These are phyloP conservation scores for Lentinula guzmanii DNA, from an alignment of 768 basidiomycete genomes.

Conservation along the genomic window DNA sequence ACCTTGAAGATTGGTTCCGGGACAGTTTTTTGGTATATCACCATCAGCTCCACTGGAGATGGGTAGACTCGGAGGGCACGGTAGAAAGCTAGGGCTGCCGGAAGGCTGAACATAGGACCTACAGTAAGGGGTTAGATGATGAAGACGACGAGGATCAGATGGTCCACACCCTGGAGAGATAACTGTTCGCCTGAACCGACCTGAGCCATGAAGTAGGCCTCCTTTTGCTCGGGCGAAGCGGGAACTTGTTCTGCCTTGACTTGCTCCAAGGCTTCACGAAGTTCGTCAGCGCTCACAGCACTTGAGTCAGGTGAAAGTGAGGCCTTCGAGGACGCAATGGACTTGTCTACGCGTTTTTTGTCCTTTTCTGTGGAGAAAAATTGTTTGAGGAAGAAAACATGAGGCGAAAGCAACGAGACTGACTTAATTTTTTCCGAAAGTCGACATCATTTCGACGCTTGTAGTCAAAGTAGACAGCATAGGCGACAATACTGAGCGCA, in stretches of 20 bases:
- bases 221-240: constrained; percentile 65
- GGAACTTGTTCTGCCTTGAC: constrained; percentile 69
- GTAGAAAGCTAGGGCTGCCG: constrained; percentile 88
- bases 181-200: constrained; percentile 86
- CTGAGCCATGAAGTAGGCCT: constrained; percentile 88
- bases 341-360: constrained; percentile 82
- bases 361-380: constrained; percentile 63
- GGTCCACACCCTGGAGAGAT: constrained; percentile 57
- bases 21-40: constrained; percentile 91
- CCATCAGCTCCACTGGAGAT: constrained; percentile 87
- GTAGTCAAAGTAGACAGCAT: constrained; percentile 93
- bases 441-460: constrained; percentile 80
- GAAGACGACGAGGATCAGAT: neutral
- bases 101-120: constrained; percentile 77
- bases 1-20: constrained; percentile 79
- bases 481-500: constrained; percentile 62
- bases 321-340: constrained; percentile 45
- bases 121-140: constrained; percentile 5
- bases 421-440: constrained; percentile 87
- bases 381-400: constrained; percentile 1
- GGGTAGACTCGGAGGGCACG: constrained; percentile 93
- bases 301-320: constrained; percentile 23
- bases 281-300: constrained; percentile 41
- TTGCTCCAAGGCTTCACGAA: constrained; percentile 58
- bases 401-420: constrained; percentile 23